A percentile compares a stretch with the other conserved stretches of the same genome.
These are phyloP conservation scores for Gilbertella persicaria DNA, from an alignment of 371 early-diverging fungal genomes.

Conservation along the genomic window DNA sequence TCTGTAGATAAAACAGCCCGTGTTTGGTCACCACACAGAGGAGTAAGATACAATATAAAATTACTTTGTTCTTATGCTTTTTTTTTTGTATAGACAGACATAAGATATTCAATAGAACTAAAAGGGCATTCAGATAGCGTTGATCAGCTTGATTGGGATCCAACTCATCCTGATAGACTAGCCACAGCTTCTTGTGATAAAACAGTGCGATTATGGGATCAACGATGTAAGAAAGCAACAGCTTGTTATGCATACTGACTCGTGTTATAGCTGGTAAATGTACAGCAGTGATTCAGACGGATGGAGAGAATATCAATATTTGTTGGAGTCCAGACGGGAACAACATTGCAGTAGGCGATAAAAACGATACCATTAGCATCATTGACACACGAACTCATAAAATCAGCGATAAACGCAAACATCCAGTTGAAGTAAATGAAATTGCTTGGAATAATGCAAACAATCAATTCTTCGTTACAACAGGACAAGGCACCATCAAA, in stretches of 20 bases:
- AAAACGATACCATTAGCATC: constrained; percentile 77
- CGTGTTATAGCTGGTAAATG: constrained; percentile 58
- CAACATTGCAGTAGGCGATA: constrained; percentile 81
- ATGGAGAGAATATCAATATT: constrained; percentile 86
- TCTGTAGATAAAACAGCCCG: constrained; percentile 72
- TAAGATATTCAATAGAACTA: constrained; percentile 64
- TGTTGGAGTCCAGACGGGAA: constrained; percentile 85
- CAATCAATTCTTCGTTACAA: constrained; percentile 76
- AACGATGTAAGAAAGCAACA: constrained; percentile 58
- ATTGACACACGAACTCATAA: constrained; percentile 72
- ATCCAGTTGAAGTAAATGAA: constrained; percentile 74
- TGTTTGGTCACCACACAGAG: constrained; percentile 68
- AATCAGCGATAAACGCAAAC: constrained; percentile 56
- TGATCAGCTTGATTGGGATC: constrained; percentile 84
- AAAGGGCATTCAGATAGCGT: constrained; percentile 87
- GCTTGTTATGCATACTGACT: neutral
- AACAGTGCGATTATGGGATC: constrained; percentile 87
- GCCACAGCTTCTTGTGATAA: constrained; percentile 87
- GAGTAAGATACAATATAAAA: constrained; percentile 40
- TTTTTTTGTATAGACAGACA: constrained; percentile 49
- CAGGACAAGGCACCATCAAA: constrained; percentile 75
- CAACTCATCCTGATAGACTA: constrained; percentile 71
- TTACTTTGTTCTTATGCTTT: neutral
- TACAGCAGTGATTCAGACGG: constrained; percentile 65
- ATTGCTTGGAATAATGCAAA: constrained; percentile 81